Evolutionary conservation across 441 rosid species (phyloP).

Genomic region (Croton setiger): DNA sequence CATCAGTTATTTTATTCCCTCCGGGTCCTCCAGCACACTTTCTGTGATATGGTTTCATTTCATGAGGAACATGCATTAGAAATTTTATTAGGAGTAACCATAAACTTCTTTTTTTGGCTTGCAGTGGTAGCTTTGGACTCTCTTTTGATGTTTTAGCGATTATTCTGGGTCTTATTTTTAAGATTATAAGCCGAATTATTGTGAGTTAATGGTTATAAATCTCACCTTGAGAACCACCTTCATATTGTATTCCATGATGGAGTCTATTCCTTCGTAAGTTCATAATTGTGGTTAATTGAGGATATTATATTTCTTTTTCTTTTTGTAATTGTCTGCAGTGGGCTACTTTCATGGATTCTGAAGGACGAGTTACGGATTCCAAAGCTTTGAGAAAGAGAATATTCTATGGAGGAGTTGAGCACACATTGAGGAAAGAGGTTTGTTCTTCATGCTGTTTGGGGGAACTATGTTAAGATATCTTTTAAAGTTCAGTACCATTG

Average conservation of each 20-base stretch:
- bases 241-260: neutral
- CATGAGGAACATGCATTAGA: neutral
- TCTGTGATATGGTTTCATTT: neutral
- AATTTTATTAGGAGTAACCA: neutral
- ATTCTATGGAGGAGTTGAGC: constrained; percentile 95
- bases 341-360: constrained; percentile 80
- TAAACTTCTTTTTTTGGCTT: neutral
- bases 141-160: constrained; percentile 2
- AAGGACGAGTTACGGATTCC: constrained; percentile 77
- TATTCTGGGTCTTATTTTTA: neutral
- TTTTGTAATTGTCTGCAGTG: constrained; percentile 46
- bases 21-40: neutral
- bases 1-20: neutral
- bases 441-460: constrained; percentile 24
- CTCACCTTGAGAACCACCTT: neutral
- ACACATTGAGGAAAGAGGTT: constrained; percentile 76
- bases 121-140: neutral
- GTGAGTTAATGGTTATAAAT: neutral
- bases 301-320: constrained; percentile 1
- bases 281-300: neutral
- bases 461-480: constrained; percentile 7
- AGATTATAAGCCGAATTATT: neutral
- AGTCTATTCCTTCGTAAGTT: neutral
- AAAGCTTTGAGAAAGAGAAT: constrained; percentile 74
- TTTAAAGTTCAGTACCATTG: constrained; percentile 22